These are phyloP conservation scores for Flaveria floridana DNA, from an alignment of 140 eudicot genomes.

Conservation along the genomic window DNA sequence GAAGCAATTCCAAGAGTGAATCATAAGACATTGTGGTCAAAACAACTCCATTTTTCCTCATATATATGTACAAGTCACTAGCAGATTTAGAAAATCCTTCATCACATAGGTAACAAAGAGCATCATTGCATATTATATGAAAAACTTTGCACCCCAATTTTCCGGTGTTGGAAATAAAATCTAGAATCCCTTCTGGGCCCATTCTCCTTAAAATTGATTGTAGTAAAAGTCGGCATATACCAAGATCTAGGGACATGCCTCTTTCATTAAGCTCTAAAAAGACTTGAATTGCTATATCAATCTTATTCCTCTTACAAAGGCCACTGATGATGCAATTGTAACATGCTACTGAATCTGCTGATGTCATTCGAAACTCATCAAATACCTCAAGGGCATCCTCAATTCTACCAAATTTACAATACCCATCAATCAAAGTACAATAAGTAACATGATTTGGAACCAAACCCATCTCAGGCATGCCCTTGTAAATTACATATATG, in stretches of 20 bases:
- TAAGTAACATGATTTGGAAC: conserved; percentile 53
- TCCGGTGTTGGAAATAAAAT: conserved; percentile 32
- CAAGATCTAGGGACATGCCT: conserved; percentile 45
- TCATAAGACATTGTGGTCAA: conserved; percentile 33
- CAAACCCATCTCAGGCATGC: conserved; percentile 54
- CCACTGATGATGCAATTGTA: conserved; percentile 56
- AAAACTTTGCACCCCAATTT: conserved; percentile 31
- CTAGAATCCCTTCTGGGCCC: conserved; percentile 51
- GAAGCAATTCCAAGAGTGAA: conserved; percentile 46
- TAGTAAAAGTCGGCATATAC: conserved; percentile 39
- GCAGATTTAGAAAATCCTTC: conserved; percentile 43
- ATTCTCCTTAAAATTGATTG: conserved; percentile 30
- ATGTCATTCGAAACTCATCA: conserved; percentile 53
- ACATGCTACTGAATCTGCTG: conserved; percentile 48
- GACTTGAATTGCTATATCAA: conserved; percentile 60
- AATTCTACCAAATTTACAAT: conserved; percentile 58
- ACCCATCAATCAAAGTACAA: conserved; percentile 62
- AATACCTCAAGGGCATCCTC: conserved; percentile 75
- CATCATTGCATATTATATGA: conserved; percentile 43
- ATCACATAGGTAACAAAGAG: conserved; percentile 53
- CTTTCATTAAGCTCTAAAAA: conserved; percentile 53
- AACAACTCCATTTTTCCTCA: conserved; percentile 47
- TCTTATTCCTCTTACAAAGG: conserved; percentile 56
- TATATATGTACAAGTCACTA: conserved; percentile 37
- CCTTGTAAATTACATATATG: conserved; percentile 41